phyloP scores from a whole-genome alignment of 306 rosid species.

The Elaeagnus macrophylla region DNA sequence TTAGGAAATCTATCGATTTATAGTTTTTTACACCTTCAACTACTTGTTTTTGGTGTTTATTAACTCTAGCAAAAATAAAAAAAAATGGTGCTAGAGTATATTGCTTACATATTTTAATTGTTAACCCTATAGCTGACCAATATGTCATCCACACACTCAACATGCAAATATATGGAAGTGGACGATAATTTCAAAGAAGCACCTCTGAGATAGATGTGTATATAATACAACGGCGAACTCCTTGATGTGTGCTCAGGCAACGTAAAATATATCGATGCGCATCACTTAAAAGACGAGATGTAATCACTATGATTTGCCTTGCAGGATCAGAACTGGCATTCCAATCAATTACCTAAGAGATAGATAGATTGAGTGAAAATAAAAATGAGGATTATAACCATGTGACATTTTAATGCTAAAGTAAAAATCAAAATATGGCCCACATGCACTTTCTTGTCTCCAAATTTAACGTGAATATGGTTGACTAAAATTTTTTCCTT shows the following conservation, averaged over 20 bases:
- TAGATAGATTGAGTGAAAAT: conserved; percentile 4
- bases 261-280: conserved; percentile 90
- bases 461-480: background rate
- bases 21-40: background rate
- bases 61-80: background rate
- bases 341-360: conserved; percentile 65
- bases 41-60: background rate
- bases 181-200: conserved; percentile 22
- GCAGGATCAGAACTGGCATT: conserved; percentile 41
- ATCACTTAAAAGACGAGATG: conserved; percentile 70
- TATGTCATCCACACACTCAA: no score
- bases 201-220: conserved; percentile 89
- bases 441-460: background rate
- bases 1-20: background rate
- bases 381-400: no score
- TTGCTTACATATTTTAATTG: no score
- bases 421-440: background rate
- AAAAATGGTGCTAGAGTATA: background rate
- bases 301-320: conserved; percentile 52
- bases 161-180: background rate
- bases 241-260: conserved; percentile 70
- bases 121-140: no score
- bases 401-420: no score
- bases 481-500: no score
- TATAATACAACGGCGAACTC: conserved; percentile 49